Percentiles rank a stretch among this genome's conserved stretches.
Evolutionary conservation across 306 rosid species (phyloP).

Genomic region (Quercus gilva): DNA sequence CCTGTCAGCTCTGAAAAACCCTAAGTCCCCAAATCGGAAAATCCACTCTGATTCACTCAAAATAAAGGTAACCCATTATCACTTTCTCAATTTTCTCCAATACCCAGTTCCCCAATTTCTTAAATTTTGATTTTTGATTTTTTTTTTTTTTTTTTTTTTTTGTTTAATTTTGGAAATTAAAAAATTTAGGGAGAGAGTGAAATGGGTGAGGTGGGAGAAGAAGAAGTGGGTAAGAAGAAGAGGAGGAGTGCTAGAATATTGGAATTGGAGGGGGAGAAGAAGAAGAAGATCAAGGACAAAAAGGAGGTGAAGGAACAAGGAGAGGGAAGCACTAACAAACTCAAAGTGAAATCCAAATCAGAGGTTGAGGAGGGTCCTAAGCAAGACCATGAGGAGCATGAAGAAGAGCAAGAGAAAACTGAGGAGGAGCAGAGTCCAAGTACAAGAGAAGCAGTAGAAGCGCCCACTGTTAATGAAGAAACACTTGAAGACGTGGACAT

Average conservation of each 20-base stretch:
- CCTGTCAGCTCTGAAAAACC: neutral
- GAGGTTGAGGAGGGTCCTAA: neutral
- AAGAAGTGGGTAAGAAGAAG: conserved; percentile 1
- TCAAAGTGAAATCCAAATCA: neutral
- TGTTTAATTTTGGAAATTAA: too few relatives aligned
- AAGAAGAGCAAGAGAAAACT: neutral
- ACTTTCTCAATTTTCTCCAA: neutral
- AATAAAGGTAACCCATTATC: neutral
- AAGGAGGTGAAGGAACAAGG: neutral
- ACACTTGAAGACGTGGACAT: neutral
- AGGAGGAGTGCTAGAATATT: conserved; percentile 9
- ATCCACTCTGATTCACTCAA: neutral
- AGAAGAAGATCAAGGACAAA: neutral
- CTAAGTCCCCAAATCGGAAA: neutral
- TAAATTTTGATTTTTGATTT: neutral
- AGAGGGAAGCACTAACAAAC: neutral
- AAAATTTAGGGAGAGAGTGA: neutral
- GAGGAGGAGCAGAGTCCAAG: neutral
- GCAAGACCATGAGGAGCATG: neutral
- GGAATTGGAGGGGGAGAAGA: conserved; percentile 4
- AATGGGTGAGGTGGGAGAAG: neutral
- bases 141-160: too few relatives aligned
- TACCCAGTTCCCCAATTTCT: neutral
- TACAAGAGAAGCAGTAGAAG: neutral
- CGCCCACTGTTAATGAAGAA: neutral